Evolutionary conservation across 2,329 filamentous ascomycete genomes (phyloP).

Genomic region (Trichoderma oligosporum): DNA sequence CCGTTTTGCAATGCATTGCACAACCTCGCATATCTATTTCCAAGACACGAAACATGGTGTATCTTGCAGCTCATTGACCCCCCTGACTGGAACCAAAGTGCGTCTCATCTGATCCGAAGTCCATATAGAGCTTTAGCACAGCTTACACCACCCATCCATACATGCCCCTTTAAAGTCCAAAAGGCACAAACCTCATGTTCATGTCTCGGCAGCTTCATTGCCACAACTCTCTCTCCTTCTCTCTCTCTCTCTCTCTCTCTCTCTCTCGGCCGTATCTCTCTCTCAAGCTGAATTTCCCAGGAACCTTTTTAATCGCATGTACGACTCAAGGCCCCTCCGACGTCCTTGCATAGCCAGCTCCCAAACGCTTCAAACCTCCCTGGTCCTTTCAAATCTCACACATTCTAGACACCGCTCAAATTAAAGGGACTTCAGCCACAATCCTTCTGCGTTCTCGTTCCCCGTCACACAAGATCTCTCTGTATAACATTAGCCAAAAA

Average conservation of each 20-base stretch:
- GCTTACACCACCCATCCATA: background rate
- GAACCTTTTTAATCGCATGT: no score
- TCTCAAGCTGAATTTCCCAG: background rate
- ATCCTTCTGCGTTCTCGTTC: background rate
- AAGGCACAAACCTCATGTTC: background rate
- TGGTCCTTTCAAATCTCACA: no score
- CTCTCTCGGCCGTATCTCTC: background rate
- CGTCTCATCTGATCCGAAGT: background rate
- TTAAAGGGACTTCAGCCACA: slow-evolving; percentile 20
- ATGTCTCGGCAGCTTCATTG: slow-evolving; percentile 5
- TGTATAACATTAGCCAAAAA: slow-evolving; percentile 1
- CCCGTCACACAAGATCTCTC: slow-evolving; percentile 16
- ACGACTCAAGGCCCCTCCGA: background rate
- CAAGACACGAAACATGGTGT: slow-evolving; percentile 15
- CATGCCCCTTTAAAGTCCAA: no score
- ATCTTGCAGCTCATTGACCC: background rate
- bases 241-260: background rate
- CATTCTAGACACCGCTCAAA: slow-evolving; percentile 9
- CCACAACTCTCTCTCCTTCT: background rate
- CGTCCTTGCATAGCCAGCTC: no score
- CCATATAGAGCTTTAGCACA: background rate
- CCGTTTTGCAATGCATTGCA: background rate
- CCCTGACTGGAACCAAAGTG: slow-evolving; percentile 1
- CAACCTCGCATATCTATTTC: background rate
- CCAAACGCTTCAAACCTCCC: no score